These are phyloP conservation scores for Trypanosoma melophagium DNA, from an alignment of 208 protist species.

Conservation along the genomic window DNA sequence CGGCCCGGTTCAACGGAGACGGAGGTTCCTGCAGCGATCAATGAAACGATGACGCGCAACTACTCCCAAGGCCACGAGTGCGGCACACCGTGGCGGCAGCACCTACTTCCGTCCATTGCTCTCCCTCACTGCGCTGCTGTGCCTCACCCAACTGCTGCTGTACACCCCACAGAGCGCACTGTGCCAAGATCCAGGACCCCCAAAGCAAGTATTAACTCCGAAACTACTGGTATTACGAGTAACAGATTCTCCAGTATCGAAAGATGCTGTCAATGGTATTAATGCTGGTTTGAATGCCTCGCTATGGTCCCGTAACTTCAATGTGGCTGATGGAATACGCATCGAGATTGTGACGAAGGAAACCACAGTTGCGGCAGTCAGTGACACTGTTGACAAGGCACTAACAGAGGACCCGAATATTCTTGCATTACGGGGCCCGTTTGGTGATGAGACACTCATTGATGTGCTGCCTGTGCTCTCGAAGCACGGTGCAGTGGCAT, in stretches of 20 bases:
- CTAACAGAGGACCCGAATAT: conserved; percentile 24
- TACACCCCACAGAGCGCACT: no score
- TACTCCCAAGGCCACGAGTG: neutral
- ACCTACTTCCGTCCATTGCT: no score
- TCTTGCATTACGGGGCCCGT: conserved; percentile 32
- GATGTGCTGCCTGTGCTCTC: neutral
- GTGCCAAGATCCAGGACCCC: no score
- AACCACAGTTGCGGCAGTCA: neutral
- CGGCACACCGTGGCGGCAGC: no score
- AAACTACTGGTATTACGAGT: no score
- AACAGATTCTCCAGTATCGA: no score
- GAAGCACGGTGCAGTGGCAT: conserved; percentile 1
- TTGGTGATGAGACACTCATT: conserved; percentile 25
- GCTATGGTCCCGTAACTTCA: conserved; percentile 7
- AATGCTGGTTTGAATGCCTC: neutral
- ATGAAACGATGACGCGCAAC: neutral
- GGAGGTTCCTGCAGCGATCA: neutral
- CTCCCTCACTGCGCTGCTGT: no score
- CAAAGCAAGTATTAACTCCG: no score
- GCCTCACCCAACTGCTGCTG: no score
- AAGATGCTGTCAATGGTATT: no score
- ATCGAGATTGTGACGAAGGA: neutral
- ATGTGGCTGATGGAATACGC: conserved; percentile 2
- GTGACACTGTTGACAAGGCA: neutral
- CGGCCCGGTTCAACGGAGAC: neutral